Base-by-base conservation (phyloP, 129 eudicot genomes). In the Dittrichia graveolens region DNA sequence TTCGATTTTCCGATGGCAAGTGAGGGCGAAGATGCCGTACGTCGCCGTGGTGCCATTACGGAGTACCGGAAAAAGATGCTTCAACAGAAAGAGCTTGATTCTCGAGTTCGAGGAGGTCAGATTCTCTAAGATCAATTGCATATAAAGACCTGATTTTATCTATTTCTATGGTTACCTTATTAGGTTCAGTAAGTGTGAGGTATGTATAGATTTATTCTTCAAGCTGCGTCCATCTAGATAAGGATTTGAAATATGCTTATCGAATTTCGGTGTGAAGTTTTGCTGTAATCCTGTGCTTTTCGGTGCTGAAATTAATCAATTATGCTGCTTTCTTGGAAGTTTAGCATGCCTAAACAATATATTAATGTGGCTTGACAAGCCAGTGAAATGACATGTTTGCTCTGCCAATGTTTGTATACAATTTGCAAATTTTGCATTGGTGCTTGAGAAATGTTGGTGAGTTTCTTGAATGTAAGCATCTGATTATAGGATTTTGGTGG, bases 41-140 rank as follows among this genome's bases (percentile, higher is more conserved):
- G 99, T 7, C 91, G 97, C 72, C 89, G 89, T 3, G 68, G 70
- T 7, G 88, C 84, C 40, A 56, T 78, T 12, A 72, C 83, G 10
- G 97, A 92, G 8, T 87, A 92, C 78, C 87, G 93, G 67, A 89
- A 89, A 66, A 92, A 89, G 82, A 80, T 89, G 10, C 91, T 92
- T 7, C 95, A 76, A 42, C 97, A 92, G 40, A 89, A 83, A 52
- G 97, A 92, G 77, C 93, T 92, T 53, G 96, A 88, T 65, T 85
- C 92, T 56, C 77, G 97, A 52, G 92, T 82, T 73, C 88, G 92
- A 48, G 77, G 80, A 78, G 96, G 97, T 91, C 65, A 66, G 59
- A 54, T 47, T 24, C 55, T 38, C 59, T 72, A 60, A 45, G 37
- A 31, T 59, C 39, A 18, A 61, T 61, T 73, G 7, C 50, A 10